A percentile compares a stretch with the other conserved stretches of the same genome.
phyloP scores from a whole-genome alignment of 164 flowering plant genomes.

The Berberis thunbergii region DNA sequence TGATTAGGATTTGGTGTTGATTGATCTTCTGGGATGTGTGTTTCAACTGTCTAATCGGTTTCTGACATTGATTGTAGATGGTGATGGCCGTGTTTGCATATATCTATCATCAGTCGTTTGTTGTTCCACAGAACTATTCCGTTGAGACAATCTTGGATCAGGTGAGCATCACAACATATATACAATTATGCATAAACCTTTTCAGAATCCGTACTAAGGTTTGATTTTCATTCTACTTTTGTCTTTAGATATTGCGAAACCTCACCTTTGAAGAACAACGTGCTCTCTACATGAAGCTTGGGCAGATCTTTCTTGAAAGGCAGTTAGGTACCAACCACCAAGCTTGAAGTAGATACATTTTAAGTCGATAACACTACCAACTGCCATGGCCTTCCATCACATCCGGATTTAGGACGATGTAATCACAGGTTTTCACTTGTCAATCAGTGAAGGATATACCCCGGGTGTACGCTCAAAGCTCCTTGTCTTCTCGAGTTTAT shows the following conservation, averaged over 20 bases:
- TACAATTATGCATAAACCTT: too few species aligned
- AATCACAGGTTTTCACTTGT: too few species aligned
- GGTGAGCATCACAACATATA: constrained; percentile 25
- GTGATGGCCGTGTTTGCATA: constrained; percentile 98
- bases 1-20: neutral
- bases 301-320: constrained; percentile 50
- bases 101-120: constrained; percentile 86
- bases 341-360: neutral
- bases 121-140: constrained; percentile 50
- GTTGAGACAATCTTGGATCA: constrained; percentile 74
- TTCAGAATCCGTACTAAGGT: neutral
- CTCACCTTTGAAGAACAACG: constrained; percentile 69
- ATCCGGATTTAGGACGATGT: too few species aligned
- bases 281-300: constrained; percentile 53
- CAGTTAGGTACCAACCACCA: constrained; percentile 21
- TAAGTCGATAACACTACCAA: too few species aligned
- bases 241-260: constrained; percentile 42
- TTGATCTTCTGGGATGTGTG: neutral
- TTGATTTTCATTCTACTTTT: neutral
- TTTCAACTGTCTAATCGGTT: neutral
- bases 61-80: constrained; percentile 45
- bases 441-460: too few species aligned
- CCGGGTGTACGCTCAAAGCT: neutral
- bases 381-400: too few species aligned
- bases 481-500: neutral